Evolutionary conservation across 441 rosid species (phyloP).

Genomic region (Macaranga tanarius): DNA sequence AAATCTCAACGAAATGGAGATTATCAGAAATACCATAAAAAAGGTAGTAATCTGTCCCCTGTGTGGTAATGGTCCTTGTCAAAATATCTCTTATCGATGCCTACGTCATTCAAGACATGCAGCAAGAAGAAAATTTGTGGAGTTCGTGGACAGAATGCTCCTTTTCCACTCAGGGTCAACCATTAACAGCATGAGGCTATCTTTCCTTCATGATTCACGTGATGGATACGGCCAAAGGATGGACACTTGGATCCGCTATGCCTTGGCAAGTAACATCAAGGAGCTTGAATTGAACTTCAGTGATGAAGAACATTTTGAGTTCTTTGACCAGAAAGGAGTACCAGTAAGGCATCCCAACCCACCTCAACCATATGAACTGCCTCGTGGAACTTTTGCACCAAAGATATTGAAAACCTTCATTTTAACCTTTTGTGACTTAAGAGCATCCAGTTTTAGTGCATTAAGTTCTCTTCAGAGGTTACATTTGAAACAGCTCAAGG

Average conservation of each 20-base stretch:
- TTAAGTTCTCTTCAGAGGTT: slow-evolving; percentile 25
- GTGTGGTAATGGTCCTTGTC: not conserved
- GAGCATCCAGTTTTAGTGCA: slow-evolving; percentile 18
- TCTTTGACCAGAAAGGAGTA: not conserved
- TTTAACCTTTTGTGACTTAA: slow-evolving; percentile 20
- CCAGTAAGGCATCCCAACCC: not conserved
- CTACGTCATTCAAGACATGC: slow-evolving; percentile 6
- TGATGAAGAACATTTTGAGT: not conserved
- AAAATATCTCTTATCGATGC: not conserved
- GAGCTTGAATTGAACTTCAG: slow-evolving; percentile 25
- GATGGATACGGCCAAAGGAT: slow-evolving; percentile 16
- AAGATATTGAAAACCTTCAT: slow-evolving; percentile 16
- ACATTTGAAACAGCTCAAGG: slow-evolving; percentile 10
- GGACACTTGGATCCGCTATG: slow-evolving; percentile 21
- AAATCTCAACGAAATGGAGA: slow-evolving; percentile 23
- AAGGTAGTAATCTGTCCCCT: slow-evolving; percentile 2
- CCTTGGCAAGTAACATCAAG: slow-evolving; percentile 21
- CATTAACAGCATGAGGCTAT: slow-evolving; percentile 16
- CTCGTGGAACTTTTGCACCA: slow-evolving; percentile 22
- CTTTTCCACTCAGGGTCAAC: slow-evolving; percentile 24
- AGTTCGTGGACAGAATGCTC: slow-evolving; percentile 24
- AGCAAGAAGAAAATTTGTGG: slow-evolving; percentile 18
- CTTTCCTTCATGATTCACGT: slow-evolving; percentile 10
- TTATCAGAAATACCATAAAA: slow-evolving; percentile 2
- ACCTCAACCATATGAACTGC: slow-evolving; percentile 13